Base-by-base conservation (phyloP, 345 rosid genomes). In the Clausena lansium region DNA sequence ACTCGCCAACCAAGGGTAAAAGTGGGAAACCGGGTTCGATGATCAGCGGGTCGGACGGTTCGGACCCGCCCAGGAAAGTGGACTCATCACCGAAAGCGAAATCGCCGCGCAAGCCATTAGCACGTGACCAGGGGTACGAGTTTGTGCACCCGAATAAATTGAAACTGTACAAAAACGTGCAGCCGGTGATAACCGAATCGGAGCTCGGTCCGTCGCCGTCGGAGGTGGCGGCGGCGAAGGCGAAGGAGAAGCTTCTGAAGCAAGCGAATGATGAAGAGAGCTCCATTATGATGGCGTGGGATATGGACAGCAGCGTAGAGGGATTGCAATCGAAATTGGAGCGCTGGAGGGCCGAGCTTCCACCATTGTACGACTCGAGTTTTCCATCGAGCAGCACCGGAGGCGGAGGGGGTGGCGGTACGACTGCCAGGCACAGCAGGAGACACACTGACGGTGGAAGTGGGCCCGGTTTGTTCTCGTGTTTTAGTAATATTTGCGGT, bases 161-260 rank as follows among this genome's bases (percentile, higher is more conserved):
- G 57, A 87, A 82, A 52, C 30, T 67, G 15, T 30, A 41, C 32
- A 63, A 4, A 33, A 85, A 78, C 4, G 83, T 81, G 24, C 22
- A 77, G 30, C 79, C 75, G 22, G 8, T 82, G 9, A 76, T 88
- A 73, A 91, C 96, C 0, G 91, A 90, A 55, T 91, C 98, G 0
- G 97, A 96, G 28, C 60, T 92, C 71, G 99, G 98, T 10, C 98
- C 98, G 0, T 94, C 98, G 1, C 88, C 97, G 0, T 96, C 98
- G 2, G 99, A 92, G 81, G 94, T 96, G 76, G 97, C 94, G 8
- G 88, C 90, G 5, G 87, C 71, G 1, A 68, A 91, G 79, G 88
- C 89, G 11, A 90, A 68, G 55, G 88, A 85, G 71, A 78, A 76
- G 80, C 24, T 82, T 7, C 19, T 22, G 9, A 73, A 66, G 58